Evolutionary conservation across 768 basidiomycete genomes (phyloP), one percentile per base, ranked within the genome.

Genomic region (Psilocybe azurescens): DNA sequence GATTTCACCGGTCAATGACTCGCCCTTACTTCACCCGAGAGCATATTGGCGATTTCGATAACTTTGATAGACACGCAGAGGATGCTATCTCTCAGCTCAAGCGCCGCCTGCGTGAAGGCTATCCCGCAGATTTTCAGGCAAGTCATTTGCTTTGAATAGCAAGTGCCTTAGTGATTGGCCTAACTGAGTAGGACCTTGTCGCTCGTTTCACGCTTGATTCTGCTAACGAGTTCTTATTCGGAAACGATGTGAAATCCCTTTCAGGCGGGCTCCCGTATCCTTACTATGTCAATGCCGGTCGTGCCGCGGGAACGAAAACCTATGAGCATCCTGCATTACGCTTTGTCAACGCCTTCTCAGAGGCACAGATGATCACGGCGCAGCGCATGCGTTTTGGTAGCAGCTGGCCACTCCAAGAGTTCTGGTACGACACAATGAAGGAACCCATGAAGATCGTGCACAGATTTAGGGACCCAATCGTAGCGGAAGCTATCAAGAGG

Each of bases 11-110:
- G 9, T 67, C 78, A 6, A 87, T 91, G 77, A 86, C 88, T 0
- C 83, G 89, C 0, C 89, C 89, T 0, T 90, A 90, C 76, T 90
- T 91, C 76, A 81, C 71, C 58, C 80, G 78, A 44, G 88, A 89
- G 33, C 75, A 80, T 47, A 81, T 89, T 51, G 81, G 79, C 53
- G 82, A 88, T 68, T 89, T 88, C 59, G 83, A 87, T 41, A 85
- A 82, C 36, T 88, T 88, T 64, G 85, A 83, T 56, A 75, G 81
- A 13, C 84, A 87, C 48, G 77, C 84, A 5, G 77, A 79, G 46
- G 71, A 80, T 33, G 78, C 81, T 5, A 72, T 90, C 11, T 65
- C 69, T 6, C 69, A 77, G 46, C 76, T 84, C 60, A 81, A 81
- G 53, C 70, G 70, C 8, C 78, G 86, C 9, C 77, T 85, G 32